Conservation (phyloP, 2,329 filamentous ascomycete genomes). For the Penicillium sp. region DNA sequence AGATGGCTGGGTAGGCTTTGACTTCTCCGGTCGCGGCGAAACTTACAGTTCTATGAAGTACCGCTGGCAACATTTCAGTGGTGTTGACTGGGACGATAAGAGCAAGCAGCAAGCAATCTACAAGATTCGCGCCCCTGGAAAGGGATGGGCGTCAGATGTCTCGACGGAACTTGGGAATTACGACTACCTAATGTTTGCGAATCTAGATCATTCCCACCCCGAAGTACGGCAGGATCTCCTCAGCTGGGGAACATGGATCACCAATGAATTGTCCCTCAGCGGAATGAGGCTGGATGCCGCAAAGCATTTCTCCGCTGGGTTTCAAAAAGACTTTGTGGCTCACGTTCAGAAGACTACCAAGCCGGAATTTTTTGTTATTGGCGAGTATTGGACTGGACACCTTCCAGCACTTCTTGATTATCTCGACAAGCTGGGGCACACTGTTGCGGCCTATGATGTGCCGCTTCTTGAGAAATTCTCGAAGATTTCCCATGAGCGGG, state of each 20-base stretch:
- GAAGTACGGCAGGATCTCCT: constrained; percentile 66
- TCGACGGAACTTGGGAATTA: constrained; percentile 67
- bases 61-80: constrained; percentile 66
- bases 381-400: constrained; percentile 68
- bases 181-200: constrained; percentile 69
- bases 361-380: constrained; percentile 62
- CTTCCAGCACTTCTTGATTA: constrained; percentile 57
- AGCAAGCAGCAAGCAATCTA: constrained; percentile 62
- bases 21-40: constrained; percentile 61
- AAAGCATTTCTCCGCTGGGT: constrained; percentile 69
- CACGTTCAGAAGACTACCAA: constrained; percentile 54
- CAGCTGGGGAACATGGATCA: constrained; percentile 68
- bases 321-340: constrained; percentile 64
- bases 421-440: constrained; percentile 57
- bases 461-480: constrained; percentile 69
- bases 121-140: constrained; percentile 62
- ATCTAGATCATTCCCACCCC: constrained; percentile 64
- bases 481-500: constrained; percentile 55
- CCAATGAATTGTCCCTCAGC: constrained; percentile 58
- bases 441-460: constrained; percentile 65
- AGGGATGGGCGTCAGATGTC: constrained; percentile 63
- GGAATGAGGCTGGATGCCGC: constrained; percentile 71
- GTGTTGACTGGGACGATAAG: constrained; percentile 64
- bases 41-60: constrained; percentile 64
- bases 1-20: constrained; percentile 66